These are phyloP conservation scores for Diaporthe helianthi DNA, from an alignment of 2,329 filamentous ascomycete species.

Conservation along the genomic window DNA sequence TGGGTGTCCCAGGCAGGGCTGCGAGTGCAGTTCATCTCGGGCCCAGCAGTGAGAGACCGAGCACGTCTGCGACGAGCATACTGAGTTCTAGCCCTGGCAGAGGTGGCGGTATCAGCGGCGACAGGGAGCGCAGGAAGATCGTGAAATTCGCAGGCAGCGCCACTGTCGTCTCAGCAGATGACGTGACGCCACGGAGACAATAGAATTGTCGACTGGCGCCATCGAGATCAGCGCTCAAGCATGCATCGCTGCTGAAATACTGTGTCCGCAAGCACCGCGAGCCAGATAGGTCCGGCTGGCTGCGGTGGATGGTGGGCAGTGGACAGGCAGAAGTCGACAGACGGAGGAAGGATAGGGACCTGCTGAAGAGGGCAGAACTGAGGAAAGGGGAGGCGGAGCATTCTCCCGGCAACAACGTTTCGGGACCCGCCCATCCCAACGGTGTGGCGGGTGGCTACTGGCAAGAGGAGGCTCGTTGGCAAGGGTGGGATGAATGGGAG, in stretches of 20 bases:
- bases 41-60: slow-evolving; percentile 20
- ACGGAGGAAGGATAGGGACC: background rate
- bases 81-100: slow-evolving; percentile 59
- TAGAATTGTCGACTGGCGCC: slow-evolving; percentile 21
- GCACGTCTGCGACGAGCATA: slow-evolving; percentile 41
- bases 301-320: slow-evolving; percentile 13
- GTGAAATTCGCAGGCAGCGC: slow-evolving; percentile 63
- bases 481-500: slow-evolving; percentile 17
- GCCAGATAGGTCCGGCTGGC: slow-evolving; percentile 17
- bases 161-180: slow-evolving; percentile 26
- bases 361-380: slow-evolving; percentile 4
- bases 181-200: slow-evolving; percentile 2
- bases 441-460: background rate
- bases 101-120: slow-evolving; percentile 42
- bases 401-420: background rate
- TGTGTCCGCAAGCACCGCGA: slow-evolving; percentile 15
- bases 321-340: background rate
- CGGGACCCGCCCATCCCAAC: background rate
- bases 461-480: slow-evolving; percentile 7
- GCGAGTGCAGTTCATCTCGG: slow-evolving; percentile 36
- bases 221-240: slow-evolving; percentile 19
- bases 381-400: background rate
- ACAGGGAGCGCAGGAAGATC: slow-evolving; percentile 66
- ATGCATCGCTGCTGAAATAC: slow-evolving; percentile 11
- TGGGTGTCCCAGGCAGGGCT: slow-evolving; percentile 45